A percentile compares a stretch with the other conserved stretches of the same genome.
These are phyloP conservation scores for Tremellales sp. DNA, from an alignment of 1,284 basidiomycete genomes.

Conservation along the genomic window DNA sequence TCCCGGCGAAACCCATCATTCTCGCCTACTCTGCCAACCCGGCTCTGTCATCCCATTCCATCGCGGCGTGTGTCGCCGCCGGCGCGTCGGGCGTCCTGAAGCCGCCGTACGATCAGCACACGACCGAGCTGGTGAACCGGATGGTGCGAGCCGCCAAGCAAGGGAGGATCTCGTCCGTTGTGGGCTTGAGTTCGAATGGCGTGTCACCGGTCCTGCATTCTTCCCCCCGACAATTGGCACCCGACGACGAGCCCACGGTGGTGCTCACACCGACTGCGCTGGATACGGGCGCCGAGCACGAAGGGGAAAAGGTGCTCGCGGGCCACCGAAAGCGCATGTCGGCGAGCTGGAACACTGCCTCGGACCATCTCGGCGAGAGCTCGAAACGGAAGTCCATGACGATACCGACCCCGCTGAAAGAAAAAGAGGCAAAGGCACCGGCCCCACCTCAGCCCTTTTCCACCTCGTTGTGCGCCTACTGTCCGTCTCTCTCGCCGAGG, in stretches of 20 bases:
- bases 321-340: slow-evolving; percentile 4
- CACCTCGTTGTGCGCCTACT: slow-evolving; percentile 8
- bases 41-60: slow-evolving; percentile 28
- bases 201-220: not conserved
- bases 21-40: slow-evolving; percentile 46
- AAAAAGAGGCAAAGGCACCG: too few relatives aligned
- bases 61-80: slow-evolving; percentile 35
- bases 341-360: slow-evolving; percentile 7
- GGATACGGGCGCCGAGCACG: slow-evolving; percentile 35
- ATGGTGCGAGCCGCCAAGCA: slow-evolving; percentile 33
- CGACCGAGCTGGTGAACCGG: slow-evolving; percentile 22
- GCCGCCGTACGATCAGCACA: slow-evolving; percentile 40
- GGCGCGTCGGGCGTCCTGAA: slow-evolving; percentile 44
- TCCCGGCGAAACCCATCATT: slow-evolving; percentile 23
- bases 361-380: not conserved
- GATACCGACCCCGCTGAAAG: not conserved
- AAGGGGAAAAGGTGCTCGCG: slow-evolving; percentile 36
- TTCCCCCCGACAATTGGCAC: not conserved
- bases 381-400: not conserved
- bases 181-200: slow-evolving; percentile 5
- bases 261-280: slow-evolving; percentile 42
- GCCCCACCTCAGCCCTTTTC: not conserved
- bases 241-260: slow-evolving; percentile 24
- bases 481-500: slow-evolving; percentile 33
- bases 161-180: slow-evolving; percentile 13